Evolutionary conservation across 148 eudicot species (phyloP).

Genomic region (Rhododendron williamsianum): DNA sequence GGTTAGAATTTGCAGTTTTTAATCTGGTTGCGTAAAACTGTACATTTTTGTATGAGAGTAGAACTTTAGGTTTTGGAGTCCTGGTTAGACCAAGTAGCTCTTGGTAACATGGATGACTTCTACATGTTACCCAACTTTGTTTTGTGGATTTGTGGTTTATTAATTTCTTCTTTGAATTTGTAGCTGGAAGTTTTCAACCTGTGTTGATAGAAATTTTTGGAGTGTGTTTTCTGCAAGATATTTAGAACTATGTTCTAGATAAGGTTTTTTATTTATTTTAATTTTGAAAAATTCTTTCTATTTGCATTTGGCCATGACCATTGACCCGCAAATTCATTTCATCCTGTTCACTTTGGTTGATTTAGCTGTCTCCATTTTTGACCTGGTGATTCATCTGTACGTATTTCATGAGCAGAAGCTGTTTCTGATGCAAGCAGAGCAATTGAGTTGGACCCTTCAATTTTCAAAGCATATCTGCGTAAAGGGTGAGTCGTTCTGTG

Average conservation of each 20-base stretch:
- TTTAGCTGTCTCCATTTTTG: not conserved
- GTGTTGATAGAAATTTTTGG: not conserved
- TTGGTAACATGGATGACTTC: not conserved
- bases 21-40: not conserved
- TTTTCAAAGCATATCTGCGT: slow-evolving; percentile 80
- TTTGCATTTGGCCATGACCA: not conserved
- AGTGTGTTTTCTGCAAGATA: not conserved
- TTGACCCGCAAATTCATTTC: not conserved
- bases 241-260: not conserved
- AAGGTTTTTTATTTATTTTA: not conserved
- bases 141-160: not conserved
- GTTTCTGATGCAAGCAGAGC: slow-evolving; percentile 90
- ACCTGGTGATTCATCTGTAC: not conserved
- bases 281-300: not conserved
- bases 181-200: not conserved
- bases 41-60: not conserved
- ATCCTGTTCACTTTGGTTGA: not conserved
- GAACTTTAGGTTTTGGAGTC: not conserved
- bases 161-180: not conserved
- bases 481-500: slow-evolving; percentile 55
- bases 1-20: not conserved
- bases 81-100: not conserved
- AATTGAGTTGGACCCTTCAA: slow-evolving; percentile 62
- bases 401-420: slow-evolving; percentile 58
- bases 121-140: not conserved